Evolutionary conservation across 2,329 filamentous ascomycete species (phyloP), one percentile per base, ranked within the genome.

Genomic region (Colletotrichum sp.): DNA sequence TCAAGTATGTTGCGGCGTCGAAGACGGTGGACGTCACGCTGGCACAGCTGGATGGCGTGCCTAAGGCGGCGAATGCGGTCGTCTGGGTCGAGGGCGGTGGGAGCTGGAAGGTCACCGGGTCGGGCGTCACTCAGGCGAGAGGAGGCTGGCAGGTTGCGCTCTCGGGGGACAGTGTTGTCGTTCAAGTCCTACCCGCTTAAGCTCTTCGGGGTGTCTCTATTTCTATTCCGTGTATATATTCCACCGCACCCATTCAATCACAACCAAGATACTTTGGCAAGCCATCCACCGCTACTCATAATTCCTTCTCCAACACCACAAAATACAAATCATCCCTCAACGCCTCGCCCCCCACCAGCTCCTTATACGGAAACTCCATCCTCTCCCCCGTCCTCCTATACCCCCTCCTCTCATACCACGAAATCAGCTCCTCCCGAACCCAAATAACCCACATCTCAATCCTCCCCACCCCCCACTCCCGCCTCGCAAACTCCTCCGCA

Each of bases 381-480:
- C 78, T 85, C 80, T 85, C 82, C 8, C 84, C 86, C 6, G 86
- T 87, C 69, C 75, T 78, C 21, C 26, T 39, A 69, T 89, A 90
- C 1, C 88, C 88, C 26, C 86, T 79, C 7, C 87, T 80, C 9
- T 82, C 62, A 71, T 90, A 90, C 85, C 87, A 90, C 21, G 81
- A 79, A 62, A 89, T 85, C 60, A 90, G 80, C 79, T 89, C 88
- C 1, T 81, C 75, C 13, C 88, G 79, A 16, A 81, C 81, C 83
- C 83, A 86, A 36, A 90, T 85, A 49, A 89, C 88, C 9, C 75
- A 79, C 85, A 90, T 86, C 78, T 88, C 87, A 81, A 90, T 80
- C 69, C 77, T 79, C 1, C 55, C 34, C 0, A 82, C 82, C 0
- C 83, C 84, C 81, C 85, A 86, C 63, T 78, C 78, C 60, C 79